Evolutionary conservation across 441 rosid genomes (phyloP).

Genomic region (Macaranga tanarius): DNA sequence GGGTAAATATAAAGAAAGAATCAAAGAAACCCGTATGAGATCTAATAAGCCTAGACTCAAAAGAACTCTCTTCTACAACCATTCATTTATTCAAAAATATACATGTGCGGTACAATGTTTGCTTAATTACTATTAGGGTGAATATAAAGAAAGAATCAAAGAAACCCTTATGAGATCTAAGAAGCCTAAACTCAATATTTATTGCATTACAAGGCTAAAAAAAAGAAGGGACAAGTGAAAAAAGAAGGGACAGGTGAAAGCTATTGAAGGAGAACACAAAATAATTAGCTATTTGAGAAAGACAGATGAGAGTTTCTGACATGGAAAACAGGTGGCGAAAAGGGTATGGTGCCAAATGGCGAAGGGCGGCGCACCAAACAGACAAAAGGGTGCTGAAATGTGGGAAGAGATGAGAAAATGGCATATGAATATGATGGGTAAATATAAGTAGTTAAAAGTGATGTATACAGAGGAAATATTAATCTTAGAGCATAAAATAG

Average conservation of each 20-base stretch:
- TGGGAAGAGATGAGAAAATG: constrained; percentile 23
- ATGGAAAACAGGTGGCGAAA: constrained; percentile 41
- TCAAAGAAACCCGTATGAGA: too few relatives aligned
- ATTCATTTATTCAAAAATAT: neutral
- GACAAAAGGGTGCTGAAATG: constrained; percentile 49
- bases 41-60: too few relatives aligned
- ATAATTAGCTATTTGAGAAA: constrained; percentile 44
- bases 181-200: too few relatives aligned
- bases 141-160: too few relatives aligned
- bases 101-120: neutral
- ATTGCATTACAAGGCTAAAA: neutral
- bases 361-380: constrained; percentile 84
- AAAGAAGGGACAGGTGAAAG: neutral
- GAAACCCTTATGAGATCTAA: neutral
- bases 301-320: constrained; percentile 42
- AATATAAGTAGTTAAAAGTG: neutral
- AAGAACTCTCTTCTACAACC: neutral
- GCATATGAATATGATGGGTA: neutral
- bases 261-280: constrained; percentile 23
- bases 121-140: neutral
- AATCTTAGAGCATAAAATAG: constrained; percentile 57
- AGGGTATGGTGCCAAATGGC: constrained; percentile 30
- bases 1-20: neutral
- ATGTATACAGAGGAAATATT: neutral
- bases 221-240: constrained; percentile 24